Conservation (phyloP, 2,329 filamentous ascomycete genomes). For the Stemphylium beticola region DNA sequence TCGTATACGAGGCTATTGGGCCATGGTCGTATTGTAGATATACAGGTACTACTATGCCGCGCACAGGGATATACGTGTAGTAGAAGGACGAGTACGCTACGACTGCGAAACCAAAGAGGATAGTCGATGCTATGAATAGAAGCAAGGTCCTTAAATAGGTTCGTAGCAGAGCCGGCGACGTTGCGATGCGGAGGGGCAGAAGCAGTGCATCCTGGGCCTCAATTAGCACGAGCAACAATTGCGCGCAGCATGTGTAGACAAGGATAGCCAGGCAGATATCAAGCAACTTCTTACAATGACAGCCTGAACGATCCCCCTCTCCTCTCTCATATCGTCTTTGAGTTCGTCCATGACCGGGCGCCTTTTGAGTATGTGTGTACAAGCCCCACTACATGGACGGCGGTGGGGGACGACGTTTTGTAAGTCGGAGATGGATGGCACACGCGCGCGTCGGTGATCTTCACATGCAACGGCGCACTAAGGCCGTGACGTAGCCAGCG, state of each 20-base stretch:
- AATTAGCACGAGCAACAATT: conserved; percentile 12
- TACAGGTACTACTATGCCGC: conserved; percentile 66
- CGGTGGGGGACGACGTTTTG: conserved; percentile 12
- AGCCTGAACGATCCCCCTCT: conserved; percentile 20
- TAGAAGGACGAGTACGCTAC: conserved; percentile 72
- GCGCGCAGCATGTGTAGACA: too few species aligned
- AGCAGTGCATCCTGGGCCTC: conserved; percentile 58
- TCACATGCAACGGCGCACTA: conserved; percentile 30
- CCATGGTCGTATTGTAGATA: conserved; percentile 68
- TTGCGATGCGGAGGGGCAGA: conserved; percentile 60
- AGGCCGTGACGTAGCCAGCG: conserved; percentile 37
- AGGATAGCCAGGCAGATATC: too few species aligned
- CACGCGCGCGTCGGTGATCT: conserved; percentile 14
- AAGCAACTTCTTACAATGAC: conserved; percentile 26
- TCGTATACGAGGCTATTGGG: not conserved
- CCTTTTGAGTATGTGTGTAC: too few species aligned
- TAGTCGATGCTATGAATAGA: conserved; percentile 58
- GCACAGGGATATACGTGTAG: conserved; percentile 69
- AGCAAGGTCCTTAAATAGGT: conserved; percentile 68
- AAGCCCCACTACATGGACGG: conserved; percentile 1
- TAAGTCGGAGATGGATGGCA: not conserved
- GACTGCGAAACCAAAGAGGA: conserved; percentile 64
- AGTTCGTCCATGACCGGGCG: conserved; percentile 26
- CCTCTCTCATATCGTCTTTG: conserved; percentile 26
- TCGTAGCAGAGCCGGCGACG: conserved; percentile 67